Base-by-base conservation (phyloP, 495 filamentous ascomycete genomes). In the Lasiosphaeriaceae sp. region DNA sequence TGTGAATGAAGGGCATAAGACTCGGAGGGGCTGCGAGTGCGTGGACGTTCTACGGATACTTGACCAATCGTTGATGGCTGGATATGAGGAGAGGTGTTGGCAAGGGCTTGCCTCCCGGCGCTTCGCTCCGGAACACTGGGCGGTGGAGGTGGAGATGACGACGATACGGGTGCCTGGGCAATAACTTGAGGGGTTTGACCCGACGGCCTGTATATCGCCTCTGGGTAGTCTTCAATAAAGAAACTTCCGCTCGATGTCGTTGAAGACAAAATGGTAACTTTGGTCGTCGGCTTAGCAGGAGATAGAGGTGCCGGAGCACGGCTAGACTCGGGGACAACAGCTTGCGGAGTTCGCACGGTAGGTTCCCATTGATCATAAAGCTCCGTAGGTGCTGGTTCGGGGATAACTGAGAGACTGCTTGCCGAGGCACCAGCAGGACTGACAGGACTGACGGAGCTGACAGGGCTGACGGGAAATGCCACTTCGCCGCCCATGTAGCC, bases 101-200 rank as follows among this genome's bases (percentile, higher is more conserved):
- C 61, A 19, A 56, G 47, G 2, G 56, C 53, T 19, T 66, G 64
- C 20, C 70, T 55, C n/a, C 64, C 74, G 14, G 72, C 47, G 47
- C 65, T 79, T 48, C 72, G 65, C 52, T 79, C 75, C 8, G 73
- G 75, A 19, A 74, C 55, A 21, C 62, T 69, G 20, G 74, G 72
- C 34, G 71, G 58, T 20, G 63, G 59, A 7, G 66, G 62, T 11
- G 57, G 24, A 11, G 23, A 26, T 2, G 60, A 11, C 24, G 61
- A 50, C 3, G 60, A 56, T 1, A 24, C 43, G 7, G 54, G 50
- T 12, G 39, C 55, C 4, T 44, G 35, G 1, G 57, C 43, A 22
- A 35, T 21, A 8, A 51, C 45, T 20, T 59, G 54, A 11, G 50
- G 21, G 11, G 39, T 54, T 6, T 55, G 47, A 11, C 54, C 63